Percentiles rank a stretch among this genome's conserved stretches.
Conservation (phyloP, 2,329 filamentous ascomycete species). For the Colletotrichum sansevieriae region DNA sequence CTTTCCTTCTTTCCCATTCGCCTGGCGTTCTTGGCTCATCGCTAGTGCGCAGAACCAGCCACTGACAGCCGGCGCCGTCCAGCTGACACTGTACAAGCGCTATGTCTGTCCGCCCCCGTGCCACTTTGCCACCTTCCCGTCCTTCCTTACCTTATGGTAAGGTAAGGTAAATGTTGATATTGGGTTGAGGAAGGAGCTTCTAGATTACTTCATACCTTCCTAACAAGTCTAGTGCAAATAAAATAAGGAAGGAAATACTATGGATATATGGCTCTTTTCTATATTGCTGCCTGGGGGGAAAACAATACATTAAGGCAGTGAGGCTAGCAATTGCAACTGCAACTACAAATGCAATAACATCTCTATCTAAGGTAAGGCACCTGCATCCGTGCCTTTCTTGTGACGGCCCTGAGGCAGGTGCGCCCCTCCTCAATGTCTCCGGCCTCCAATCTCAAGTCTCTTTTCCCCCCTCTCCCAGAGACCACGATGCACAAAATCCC, state of each 20-base stretch:
- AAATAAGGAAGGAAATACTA: too few relatives aligned
- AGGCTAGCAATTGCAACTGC: too few relatives aligned
- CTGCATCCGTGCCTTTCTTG: too few relatives aligned
- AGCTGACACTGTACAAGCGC: conserved; percentile 36
- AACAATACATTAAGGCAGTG: too few relatives aligned
- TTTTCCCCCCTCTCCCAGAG: background rate
- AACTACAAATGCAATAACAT: too few relatives aligned
- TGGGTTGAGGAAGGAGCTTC: too few relatives aligned
- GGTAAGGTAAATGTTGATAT: too few relatives aligned
- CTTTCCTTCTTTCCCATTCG: conserved; percentile 12
- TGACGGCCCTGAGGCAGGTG: background rate
- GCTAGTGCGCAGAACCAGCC: conserved; percentile 15
- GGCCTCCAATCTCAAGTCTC: background rate
- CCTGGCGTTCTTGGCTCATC: conserved; percentile 10
- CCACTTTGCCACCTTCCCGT: conserved; percentile 24
- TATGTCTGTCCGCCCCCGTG: conserved; percentile 16
- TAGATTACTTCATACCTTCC: too few relatives aligned
- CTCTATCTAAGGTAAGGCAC: too few relatives aligned
- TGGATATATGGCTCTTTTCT: too few relatives aligned
- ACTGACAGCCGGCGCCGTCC: conserved; percentile 20
- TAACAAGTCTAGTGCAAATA: too few relatives aligned
- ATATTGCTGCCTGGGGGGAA: too few relatives aligned
- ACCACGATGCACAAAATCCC: conserved; percentile 4
- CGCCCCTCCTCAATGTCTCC: background rate
- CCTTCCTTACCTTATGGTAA: conserved; percentile 1